Percentiles rank a stretch among this genome's conserved stretches.
These are phyloP conservation scores for Knoxdaviesia capensis DNA, from an alignment of 2,329 filamentous ascomycete genomes.

Conservation along the genomic window DNA sequence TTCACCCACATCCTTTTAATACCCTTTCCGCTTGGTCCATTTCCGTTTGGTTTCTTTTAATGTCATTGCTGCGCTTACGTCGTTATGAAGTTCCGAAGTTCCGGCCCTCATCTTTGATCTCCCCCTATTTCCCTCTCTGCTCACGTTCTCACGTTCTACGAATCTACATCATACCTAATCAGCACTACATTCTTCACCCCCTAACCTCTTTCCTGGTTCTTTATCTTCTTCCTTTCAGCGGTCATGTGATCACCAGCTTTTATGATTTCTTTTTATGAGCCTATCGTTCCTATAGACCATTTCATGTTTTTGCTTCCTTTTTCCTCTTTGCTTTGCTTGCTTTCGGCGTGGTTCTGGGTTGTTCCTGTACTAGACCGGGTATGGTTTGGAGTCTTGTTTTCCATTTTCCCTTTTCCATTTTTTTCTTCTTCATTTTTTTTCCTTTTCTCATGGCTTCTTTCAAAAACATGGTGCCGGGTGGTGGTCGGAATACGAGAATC, in stretches of 20 bases:
- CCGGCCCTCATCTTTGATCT: background rate
- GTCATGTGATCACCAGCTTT: background rate
- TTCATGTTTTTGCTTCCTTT: conserved; percentile 1
- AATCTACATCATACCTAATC: background rate
- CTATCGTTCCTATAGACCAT: background rate
- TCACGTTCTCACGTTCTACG: background rate
- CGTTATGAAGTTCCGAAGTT: no score
- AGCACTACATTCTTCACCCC: background rate
- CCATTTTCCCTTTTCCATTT: background rate
- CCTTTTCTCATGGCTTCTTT: conserved; percentile 2
- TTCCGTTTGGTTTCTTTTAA: no score
- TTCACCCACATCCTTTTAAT: background rate
- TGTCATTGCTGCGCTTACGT: no score
- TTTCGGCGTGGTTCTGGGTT: background rate
- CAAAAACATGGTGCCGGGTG: background rate
- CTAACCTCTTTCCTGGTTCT: background rate
- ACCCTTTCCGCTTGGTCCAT: no score
- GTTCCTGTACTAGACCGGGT: no score
- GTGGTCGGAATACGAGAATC: background rate
- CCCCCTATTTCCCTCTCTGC: background rate
- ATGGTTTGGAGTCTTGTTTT: background rate
- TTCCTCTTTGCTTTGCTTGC: conserved; percentile 1
- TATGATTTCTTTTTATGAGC: background rate
- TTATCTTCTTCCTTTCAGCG: background rate
- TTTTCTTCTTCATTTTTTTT: background rate